Conservation (phyloP, 2,329 filamentous ascomycete genomes). For the Sporothrix brunneoviolacea region DNA sequence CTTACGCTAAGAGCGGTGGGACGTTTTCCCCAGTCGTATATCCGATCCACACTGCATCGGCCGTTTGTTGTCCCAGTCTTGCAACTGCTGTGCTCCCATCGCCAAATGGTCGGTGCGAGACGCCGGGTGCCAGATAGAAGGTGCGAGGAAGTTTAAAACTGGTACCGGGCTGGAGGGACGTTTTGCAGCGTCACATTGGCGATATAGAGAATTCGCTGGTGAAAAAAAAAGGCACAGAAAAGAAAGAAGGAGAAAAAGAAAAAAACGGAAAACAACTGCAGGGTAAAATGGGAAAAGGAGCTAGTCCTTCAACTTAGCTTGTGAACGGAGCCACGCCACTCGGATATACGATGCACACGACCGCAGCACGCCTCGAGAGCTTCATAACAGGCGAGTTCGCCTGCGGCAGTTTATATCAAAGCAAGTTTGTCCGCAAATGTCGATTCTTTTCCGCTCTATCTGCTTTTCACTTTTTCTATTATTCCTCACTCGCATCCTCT, state of each 20-base stretch:
- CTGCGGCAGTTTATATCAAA: background rate
- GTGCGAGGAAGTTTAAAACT: too few relatives aligned
- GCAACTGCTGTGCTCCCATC: too few relatives aligned
- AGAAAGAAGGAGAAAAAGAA: background rate
- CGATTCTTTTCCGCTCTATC: background rate
- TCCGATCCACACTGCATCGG: slow-evolving; percentile 6
- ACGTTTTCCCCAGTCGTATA: slow-evolving; percentile 8
- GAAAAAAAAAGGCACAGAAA: background rate
- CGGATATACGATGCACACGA: slow-evolving; percentile 7
- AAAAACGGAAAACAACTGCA: background rate
- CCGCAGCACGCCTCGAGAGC: too few relatives aligned
- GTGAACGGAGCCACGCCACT: background rate
- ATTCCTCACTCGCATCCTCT: background rate
- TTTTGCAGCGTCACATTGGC: background rate
- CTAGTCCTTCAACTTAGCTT: too few relatives aligned
- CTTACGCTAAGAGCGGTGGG: background rate
- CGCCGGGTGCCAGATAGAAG: too few relatives aligned
- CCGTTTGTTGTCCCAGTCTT: slow-evolving; percentile 2
- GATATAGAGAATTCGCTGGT: too few relatives aligned
- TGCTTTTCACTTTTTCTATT: background rate
- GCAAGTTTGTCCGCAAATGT: too few relatives aligned
- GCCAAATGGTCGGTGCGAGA: too few relatives aligned
- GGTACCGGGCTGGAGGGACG: too few relatives aligned
- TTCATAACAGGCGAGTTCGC: too few relatives aligned
- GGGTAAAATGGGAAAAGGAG: too few relatives aligned